Conservation (phyloP, 495 filamentous ascomycete genomes). For the Aspergillus sparsus region DNA sequence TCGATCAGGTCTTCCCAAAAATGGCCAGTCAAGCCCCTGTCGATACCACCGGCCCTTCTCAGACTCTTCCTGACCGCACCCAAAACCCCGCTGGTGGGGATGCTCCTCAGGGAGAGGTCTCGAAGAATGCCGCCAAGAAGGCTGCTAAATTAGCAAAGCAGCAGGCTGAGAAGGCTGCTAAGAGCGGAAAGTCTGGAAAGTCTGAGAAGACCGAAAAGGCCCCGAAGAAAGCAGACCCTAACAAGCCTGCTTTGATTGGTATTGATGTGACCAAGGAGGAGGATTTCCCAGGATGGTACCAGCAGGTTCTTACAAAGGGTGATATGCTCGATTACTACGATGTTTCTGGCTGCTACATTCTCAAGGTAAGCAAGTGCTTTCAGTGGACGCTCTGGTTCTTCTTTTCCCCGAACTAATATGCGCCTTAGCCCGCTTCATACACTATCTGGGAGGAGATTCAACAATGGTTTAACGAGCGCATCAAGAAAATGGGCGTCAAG, state of each 20-base stretch:
- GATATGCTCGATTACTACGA: slow-evolving; percentile 95
- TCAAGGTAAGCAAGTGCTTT: slow-evolving; percentile 55
- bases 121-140: slow-evolving; percentile 74
- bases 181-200: slow-evolving; percentile 36
- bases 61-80: slow-evolving; percentile 45
- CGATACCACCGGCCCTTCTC: slow-evolving; percentile 33
- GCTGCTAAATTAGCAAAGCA: slow-evolving; percentile 66
- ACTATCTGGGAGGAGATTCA: slow-evolving; percentile 92
- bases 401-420: slow-evolving; percentile 24
- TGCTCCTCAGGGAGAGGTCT: slow-evolving; percentile 48
- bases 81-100: slow-evolving; percentile 44
- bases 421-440: slow-evolving; percentile 67
- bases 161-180: slow-evolving; percentile 60
- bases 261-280: slow-evolving; percentile 80
- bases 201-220: slow-evolving; percentile 44
- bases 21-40: slow-evolving; percentile 45
- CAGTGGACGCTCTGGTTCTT: not conserved
- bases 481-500: slow-evolving; percentile 86
- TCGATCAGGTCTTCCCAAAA: slow-evolving; percentile 29
- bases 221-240: slow-evolving; percentile 51
- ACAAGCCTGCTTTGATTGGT: slow-evolving; percentile 72
- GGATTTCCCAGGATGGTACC: slow-evolving; percentile 94
- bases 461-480: slow-evolving; percentile 81
- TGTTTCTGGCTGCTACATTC: slow-evolving; percentile 93
- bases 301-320: slow-evolving; percentile 91